These are phyloP conservation scores for Trypanosoma grayi DNA, from an alignment of 208 protist species.

Conservation along the genomic window DNA sequence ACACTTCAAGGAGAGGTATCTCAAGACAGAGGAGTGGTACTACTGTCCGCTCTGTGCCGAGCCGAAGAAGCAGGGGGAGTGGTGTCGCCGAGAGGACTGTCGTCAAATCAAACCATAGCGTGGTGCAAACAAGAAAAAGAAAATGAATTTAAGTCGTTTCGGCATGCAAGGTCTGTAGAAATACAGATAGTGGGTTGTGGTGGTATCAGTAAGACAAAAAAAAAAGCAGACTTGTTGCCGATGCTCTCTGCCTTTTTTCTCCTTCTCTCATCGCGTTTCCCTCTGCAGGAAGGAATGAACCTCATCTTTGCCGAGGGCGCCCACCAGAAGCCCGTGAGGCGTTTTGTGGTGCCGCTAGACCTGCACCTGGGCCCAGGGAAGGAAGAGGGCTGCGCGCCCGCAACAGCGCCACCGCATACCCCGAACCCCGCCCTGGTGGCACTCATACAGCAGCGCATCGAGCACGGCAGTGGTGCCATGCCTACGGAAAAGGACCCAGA, in stretches of 20 bases:
- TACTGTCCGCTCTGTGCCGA: conserved; percentile 91
- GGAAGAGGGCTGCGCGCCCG: not conserved
- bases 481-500: not conserved
- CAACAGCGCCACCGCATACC: not conserved
- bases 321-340: not conserved
- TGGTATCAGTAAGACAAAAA: not conserved
- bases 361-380: not conserved
- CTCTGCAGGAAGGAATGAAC: conserved; percentile 8
- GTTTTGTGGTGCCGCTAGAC: conserved; percentile 7
- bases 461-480: conserved; percentile 1
- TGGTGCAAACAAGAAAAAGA: not conserved
- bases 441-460: conserved; percentile 13
- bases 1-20: conserved; percentile 89
- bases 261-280: not conserved
- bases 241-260: not conserved
- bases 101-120: conserved; percentile 88
- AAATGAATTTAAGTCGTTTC: not conserved
- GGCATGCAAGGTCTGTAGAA: not conserved
- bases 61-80: conserved; percentile 88
- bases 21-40: conserved; percentile 90
- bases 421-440: not conserved
- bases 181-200: not conserved
- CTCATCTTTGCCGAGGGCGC: conserved; percentile 13
- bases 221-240: not conserved
- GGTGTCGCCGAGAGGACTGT: conserved; percentile 89